Base-by-base conservation (phyloP, 306 rosid species). In the Mimosa bimucronata region DNA sequence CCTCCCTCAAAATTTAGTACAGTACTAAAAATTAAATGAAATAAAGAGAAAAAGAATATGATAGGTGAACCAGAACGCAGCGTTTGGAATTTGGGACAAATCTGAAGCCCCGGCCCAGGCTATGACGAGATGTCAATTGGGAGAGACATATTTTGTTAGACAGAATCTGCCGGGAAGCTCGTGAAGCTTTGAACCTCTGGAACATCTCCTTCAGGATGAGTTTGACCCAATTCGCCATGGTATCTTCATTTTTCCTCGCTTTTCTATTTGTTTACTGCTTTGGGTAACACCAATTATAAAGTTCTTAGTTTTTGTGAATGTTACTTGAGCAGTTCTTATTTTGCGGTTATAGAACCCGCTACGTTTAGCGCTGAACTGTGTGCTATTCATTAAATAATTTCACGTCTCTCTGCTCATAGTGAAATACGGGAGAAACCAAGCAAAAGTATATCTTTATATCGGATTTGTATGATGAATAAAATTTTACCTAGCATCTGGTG, bases 141-240 rank as follows among this genome's bases (percentile, higher is more conserved):
- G 67, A 9, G 38, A 13, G 5, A 2, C 34, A 10, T 9, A 6
- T 16, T 14, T 34, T 14, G 16, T 19, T 34, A 34, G 5, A 3
- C 19, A 0, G 7, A 26, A 7, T 70, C 53, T 23, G 29, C 74
- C 76, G 55, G 84, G 77, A 85, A 82, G 79, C 72, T 83, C 58
- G 31, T 71, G 76, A 79, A 5, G n/a, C 76, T 62, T 25, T 23
- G 66, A 74, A 45, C 60, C 60, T 74, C 78, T 11, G 23, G 50
- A n/a, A 60, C 69, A 75, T 34, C 48, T 52, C 40, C 76, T 79
- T 58, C 61, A 76, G 64, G 5, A 92, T 90, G 86, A 89, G 89
- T 78, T 85, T 90, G 87, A 88, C 94, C 84, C 92, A 94, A 83
- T 94, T 94, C 90, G 93, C 97, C 67, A 94, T 94, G 98, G 98